Evolutionary conservation across 1,284 basidiomycete genomes (phyloP).

Genomic region (Agaricales sp.): DNA sequence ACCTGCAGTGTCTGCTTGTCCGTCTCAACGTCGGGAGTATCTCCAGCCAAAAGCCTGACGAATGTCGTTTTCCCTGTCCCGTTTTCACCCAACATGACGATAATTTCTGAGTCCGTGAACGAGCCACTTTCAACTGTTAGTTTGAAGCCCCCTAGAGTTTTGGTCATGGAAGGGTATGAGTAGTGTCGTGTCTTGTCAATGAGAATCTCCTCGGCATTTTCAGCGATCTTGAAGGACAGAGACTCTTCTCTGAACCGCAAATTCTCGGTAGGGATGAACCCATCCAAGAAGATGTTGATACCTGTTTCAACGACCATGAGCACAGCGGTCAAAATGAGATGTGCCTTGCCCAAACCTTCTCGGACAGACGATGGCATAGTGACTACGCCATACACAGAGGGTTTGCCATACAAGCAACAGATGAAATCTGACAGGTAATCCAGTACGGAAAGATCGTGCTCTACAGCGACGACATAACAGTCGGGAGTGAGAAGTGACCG

Average conservation of each 20-base stretch:
- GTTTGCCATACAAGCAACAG: slow-evolving; percentile 94
- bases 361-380: slow-evolving; percentile 96
- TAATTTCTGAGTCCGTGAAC: slow-evolving; percentile 95
- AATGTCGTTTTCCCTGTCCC: slow-evolving; percentile 97
- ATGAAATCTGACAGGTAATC: slow-evolving; percentile 97
- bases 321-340: slow-evolving; percentile 2
- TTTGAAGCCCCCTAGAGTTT: slow-evolving; percentile 91
- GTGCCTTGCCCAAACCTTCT: slow-evolving; percentile 53
- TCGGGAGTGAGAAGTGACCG: slow-evolving; percentile 71
- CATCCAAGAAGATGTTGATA: slow-evolving; percentile 97
- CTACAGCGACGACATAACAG: slow-evolving; percentile 91
- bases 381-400: slow-evolving; percentile 94
- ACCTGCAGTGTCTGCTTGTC: slow-evolving; percentile 76
- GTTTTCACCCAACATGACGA: slow-evolving; percentile 96
- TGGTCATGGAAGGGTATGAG: slow-evolving; percentile 89
- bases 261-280: slow-evolving; percentile 97
- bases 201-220: slow-evolving; percentile 82
- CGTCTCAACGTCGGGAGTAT: slow-evolving; percentile 75
- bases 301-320: slow-evolving; percentile 32
- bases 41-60: slow-evolving; percentile 85
- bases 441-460: slow-evolving; percentile 94
- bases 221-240: slow-evolving; percentile 91
- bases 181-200: slow-evolving; percentile 81
- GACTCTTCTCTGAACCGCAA: slow-evolving; percentile 93
- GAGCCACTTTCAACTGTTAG: slow-evolving; percentile 79